Evolutionary conservation across 768 basidiomycete species (phyloP).

Genomic region (Xerocomellus chrysenteron): DNA sequence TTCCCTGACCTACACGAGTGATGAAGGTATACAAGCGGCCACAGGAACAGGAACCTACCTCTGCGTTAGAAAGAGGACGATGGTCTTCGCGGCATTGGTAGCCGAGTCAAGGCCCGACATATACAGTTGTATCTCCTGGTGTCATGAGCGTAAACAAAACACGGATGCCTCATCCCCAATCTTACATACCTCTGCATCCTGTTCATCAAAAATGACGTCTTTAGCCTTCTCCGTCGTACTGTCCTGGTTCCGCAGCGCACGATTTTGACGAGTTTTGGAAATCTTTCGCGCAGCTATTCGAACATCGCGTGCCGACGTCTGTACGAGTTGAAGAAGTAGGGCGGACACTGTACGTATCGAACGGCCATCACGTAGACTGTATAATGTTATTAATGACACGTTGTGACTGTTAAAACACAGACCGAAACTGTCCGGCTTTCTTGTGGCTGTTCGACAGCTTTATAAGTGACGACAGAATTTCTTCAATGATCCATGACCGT

Average conservation of each 20-base stretch:
- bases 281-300: conserved; percentile 63
- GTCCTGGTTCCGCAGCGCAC: conserved; percentile 63
- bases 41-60: conserved; percentile 36
- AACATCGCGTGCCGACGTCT: conserved; percentile 91
- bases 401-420: conserved; percentile 18
- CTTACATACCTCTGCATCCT: conserved; percentile 55
- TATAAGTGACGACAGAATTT: conserved; percentile 86
- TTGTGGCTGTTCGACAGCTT: conserved; percentile 89
- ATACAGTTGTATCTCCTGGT: conserved; percentile 71
- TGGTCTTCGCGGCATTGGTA: conserved; percentile 80
- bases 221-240: conserved; percentile 48
- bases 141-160: conserved; percentile 1
- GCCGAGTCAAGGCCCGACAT: conserved; percentile 75
- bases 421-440: conserved; percentile 89
- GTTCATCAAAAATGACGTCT: conserved; percentile 63
- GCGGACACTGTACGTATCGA: conserved; percentile 95
- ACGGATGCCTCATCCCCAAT: neutral
- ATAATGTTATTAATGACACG: neutral
- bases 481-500: conserved; percentile 96
- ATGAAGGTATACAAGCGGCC: neutral
- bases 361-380: conserved; percentile 85
- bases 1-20: conserved; percentile 65
- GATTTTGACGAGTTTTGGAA: conserved; percentile 60
- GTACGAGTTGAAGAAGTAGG: conserved; percentile 90
- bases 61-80: conserved; percentile 74